Conservation (phyloP, 345 rosid species). For the Diplotaxis tenuifolia region DNA sequence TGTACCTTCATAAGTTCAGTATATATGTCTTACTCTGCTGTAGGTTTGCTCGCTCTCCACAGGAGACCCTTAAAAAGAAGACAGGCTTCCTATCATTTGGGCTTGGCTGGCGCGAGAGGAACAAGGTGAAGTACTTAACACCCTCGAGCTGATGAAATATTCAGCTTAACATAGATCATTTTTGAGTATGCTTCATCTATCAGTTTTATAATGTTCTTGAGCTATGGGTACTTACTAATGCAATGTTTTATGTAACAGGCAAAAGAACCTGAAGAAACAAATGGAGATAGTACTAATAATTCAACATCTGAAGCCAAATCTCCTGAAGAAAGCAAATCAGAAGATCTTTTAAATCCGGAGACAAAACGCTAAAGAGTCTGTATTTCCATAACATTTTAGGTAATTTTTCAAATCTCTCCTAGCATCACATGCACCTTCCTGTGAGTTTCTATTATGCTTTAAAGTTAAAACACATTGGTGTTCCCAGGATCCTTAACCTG, state of each 20-base stretch:
- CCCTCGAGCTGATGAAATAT: neutral
- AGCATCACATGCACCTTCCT: slow-evolving; percentile 7
- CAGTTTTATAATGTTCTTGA: neutral
- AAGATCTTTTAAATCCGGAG: slow-evolving; percentile 29
- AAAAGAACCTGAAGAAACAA: slow-evolving; percentile 39
- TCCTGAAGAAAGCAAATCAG: slow-evolving; percentile 29
- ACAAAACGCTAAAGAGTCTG: slow-evolving; percentile 25
- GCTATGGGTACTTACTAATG: neutral
- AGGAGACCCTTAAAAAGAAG: slow-evolving; percentile 56
- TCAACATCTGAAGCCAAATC: slow-evolving; percentile 31
- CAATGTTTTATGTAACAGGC: slow-evolving; percentile 37
- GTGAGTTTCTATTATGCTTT: neutral
- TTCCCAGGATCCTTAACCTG: slow-evolving; percentile 11
- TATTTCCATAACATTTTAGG: slow-evolving; percentile 15
- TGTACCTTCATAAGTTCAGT: neutral
- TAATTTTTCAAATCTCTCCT: slow-evolving; percentile 2
- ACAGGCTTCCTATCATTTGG: slow-evolving; percentile 54
- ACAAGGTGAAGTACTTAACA: slow-evolving; percentile 55
- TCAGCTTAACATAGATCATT: neutral
- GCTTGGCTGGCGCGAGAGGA: slow-evolving; percentile 75
- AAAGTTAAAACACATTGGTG: neutral
- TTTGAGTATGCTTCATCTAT: neutral
- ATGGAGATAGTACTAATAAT: slow-evolving; percentile 22
- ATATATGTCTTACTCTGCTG: too few species aligned
- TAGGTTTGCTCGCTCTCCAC: slow-evolving; percentile 48